Evolutionary conservation across 345 rosid genomes (phyloP), one percentile per base, ranked within the genome.

Genomic region (Abelmoschus esculentus): DNA sequence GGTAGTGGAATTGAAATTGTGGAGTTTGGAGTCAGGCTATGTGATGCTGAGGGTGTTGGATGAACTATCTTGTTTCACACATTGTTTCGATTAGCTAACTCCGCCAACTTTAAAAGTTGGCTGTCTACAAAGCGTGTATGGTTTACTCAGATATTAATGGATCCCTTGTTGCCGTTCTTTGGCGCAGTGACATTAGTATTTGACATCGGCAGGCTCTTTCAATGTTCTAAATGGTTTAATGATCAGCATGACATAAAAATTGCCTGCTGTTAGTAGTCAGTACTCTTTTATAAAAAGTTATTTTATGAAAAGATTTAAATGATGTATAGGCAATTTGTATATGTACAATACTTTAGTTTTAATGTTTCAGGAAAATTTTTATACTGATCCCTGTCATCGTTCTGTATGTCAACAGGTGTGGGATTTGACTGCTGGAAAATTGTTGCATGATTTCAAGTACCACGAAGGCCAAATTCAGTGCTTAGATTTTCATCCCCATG

Each of bases 371-470:
- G 44, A 44, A 67, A 9, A 19, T 12, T 76, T 56, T 34, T 64
- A 38, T 34, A 60, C 7, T 42, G 2, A 70, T 55, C 59, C 44
- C 32, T 61, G 8, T 36, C 64, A 36, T 61, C 36, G 52, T 74
- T 15, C 62, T 46, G 49, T 44, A 19, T 72, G 68, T 61, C 13
- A 71, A 78, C 81, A 96, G 99, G 86, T 96, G 12, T 96, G 99
- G 99, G 99, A 96, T 82, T 83, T 96, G 81, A 95, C 99, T 63
- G 99, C 99, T 75, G 99, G 99, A 78, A 96, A 96, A 78, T 71
- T 92, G 70, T 76, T 92, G 85, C 90, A 88, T 44, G 98, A 96
- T 76, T 92, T 96, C 82, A 96, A 92, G 82, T 67, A 71, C 78
- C 98, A 92, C 59, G 99, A 96, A 70, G 98, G 98, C 72, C 98